Conservation (phyloP, 208 protist species). For the Trypanosoma boissoni region DNA sequence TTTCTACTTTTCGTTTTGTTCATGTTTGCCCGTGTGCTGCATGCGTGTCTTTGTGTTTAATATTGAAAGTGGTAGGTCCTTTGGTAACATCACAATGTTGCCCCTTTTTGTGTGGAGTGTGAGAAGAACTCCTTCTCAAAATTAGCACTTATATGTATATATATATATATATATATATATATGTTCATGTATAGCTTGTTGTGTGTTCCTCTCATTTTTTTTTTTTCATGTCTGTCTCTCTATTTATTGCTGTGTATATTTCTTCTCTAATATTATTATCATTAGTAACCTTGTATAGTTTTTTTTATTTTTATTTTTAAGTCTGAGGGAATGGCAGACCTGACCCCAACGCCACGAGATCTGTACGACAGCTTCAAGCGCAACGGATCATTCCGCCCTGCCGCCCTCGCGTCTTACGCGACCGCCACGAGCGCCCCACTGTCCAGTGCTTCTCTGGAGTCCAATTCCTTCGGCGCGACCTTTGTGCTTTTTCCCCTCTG, state of each 20-base stretch:
- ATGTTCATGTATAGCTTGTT: conserved; percentile 2
- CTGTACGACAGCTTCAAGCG: no score
- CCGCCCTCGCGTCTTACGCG: no score
- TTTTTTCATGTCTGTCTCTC: background rate
- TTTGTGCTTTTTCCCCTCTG: conserved; percentile 39
- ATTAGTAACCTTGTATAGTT: conserved; percentile 9
- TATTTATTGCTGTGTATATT: conserved; percentile 3
- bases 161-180: conserved; percentile 11
- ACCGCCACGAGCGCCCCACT: no score
- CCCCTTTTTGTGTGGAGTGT: no score
- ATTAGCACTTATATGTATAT: conserved; percentile 1
- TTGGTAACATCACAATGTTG: no score
- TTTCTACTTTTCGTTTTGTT: conserved; percentile 7
- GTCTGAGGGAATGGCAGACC: no score
- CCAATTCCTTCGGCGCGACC: conserved; percentile 33
- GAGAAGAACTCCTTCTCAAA: background rate
- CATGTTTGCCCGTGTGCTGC: background rate
- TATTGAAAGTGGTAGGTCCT: background rate
- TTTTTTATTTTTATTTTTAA: conserved; percentile 8
- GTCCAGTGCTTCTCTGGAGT: no score
- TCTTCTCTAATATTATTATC: conserved; percentile 8
- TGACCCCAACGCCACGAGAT: no score
- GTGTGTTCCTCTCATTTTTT: background rate
- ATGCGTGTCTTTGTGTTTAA: background rate
- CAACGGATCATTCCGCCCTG: no score